Evolutionary conservation across 345 rosid species (phyloP).

Genomic region (Corchorus olitorius): DNA sequence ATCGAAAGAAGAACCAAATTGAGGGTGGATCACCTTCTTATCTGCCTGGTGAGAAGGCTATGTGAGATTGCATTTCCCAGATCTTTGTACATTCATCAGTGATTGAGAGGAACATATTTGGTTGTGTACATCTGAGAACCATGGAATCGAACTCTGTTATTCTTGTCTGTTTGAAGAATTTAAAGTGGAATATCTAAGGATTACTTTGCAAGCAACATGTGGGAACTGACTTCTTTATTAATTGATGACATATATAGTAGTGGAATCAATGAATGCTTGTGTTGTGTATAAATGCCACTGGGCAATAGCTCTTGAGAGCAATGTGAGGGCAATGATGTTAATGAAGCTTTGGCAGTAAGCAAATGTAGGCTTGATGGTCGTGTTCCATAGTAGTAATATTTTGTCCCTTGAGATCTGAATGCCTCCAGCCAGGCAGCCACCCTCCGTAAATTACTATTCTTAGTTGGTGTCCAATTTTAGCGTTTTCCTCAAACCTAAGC

Average conservation of each 20-base stretch:
- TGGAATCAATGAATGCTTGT: conserved; percentile 17
- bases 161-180: conserved; percentile 16
- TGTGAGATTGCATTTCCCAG: conserved; percentile 33
- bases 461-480: background rate
- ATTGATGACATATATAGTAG: conserved; percentile 17
- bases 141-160: conserved; percentile 23
- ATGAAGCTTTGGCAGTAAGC: conserved; percentile 9
- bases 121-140: conserved; percentile 36
- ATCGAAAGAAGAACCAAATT: conserved; percentile 74
- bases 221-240: conserved; percentile 26
- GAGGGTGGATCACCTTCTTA: conserved; percentile 87
- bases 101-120: conserved; percentile 30
- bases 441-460: background rate
- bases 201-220: conserved; percentile 25
- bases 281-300: background rate
- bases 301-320: background rate
- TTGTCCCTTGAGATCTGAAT: too few species aligned
- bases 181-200: conserved; percentile 20
- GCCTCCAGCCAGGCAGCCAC: background rate
- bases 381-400: background rate
- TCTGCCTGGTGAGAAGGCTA: conserved; percentile 73
- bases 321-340: conserved; percentile 6
- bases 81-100: conserved; percentile 34
- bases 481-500: too few species aligned
- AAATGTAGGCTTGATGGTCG: background rate